Base-by-base conservation (phyloP, 345 rosid species). In the Pseudoturritis turrita region DNA sequence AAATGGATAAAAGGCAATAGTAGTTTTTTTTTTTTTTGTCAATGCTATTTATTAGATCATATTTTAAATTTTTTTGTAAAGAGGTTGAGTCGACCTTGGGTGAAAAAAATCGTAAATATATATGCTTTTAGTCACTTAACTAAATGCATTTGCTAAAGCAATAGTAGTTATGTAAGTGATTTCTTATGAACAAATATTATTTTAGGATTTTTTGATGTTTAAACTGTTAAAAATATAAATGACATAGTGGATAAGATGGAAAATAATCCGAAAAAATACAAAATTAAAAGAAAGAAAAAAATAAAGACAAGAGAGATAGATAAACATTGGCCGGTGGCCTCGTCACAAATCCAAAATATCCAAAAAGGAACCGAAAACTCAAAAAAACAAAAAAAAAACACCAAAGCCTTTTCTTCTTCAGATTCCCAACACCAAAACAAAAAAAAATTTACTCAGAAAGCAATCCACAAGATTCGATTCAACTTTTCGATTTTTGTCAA, bases 251-350 rank as follows among this genome's bases (percentile, higher is more conserved):
- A 33, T 33, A 33, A 33, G 44, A 3, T 58, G 21, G 31, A 22
- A 47, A 28, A 46, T 15, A 19, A 61, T 26, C 26, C 5, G 19
- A 4, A 45, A 63, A 59, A 41, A 18, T 10, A 13, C 10, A 2
- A 40, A 15, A 3, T 7, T 29, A 31, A 31, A 31, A 36, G 10
- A 7, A 13, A 2, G 22, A 23, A 15, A 70, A 17, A 5, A 59
- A 21, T n/a, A 28, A 66, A 41, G 44, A 65, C 68, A n/a, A 31
- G 56, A 44, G 23, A 60, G 78, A 75, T 43, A 68, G 78, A 75
- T 52, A 68, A 59, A 74, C 78, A 51, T 51, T 75, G 78, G 78
- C 73, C 78, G 74, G 74, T 75, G 73, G 69, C 73, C 50, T 68
- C 69, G 68, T 75, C 74, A 44, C 79, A 75, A 75, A 68, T 57